phyloP scores from a whole-genome alignment of 148 eudicot genomes.

The Rhododendron ovatum region DNA sequence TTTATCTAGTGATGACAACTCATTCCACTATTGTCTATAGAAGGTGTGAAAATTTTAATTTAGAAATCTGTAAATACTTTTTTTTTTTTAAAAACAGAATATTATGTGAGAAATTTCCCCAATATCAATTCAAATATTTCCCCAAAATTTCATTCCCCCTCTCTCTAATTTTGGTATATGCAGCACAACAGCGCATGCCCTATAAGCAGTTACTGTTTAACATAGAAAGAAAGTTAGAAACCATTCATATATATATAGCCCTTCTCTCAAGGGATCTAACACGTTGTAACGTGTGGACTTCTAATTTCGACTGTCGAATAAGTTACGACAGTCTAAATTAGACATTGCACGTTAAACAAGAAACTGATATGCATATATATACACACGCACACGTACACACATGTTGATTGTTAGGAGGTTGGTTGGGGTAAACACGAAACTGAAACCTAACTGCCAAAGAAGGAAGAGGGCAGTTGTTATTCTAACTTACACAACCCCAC shows the following conservation, averaged over 20 bases:
- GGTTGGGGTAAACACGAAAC: neutral
- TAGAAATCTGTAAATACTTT: neutral
- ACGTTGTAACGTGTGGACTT: too few relatives aligned
- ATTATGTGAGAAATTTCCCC: neutral
- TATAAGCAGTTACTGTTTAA: neutral
- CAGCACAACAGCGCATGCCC: neutral
- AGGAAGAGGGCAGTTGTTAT: neutral
- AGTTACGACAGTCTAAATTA: too few relatives aligned
- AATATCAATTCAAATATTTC: neutral
- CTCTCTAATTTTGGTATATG: neutral
- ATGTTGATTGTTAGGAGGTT: neutral
- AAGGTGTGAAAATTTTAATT: neutral
- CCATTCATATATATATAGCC: neutral
- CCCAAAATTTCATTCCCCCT: neutral
- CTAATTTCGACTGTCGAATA: too few relatives aligned
- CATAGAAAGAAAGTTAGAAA: neutral
- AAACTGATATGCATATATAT: neutral
- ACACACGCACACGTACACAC: neutral
- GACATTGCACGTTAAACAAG: too few relatives aligned
- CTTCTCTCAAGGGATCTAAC: too few relatives aligned
- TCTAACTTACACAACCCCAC: neutral
- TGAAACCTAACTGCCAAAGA: neutral
- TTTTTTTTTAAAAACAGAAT: neutral
- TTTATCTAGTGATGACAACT: neutral
- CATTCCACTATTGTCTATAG: neutral